A percentile compares a stretch with the other conserved stretches of the same genome.
Evolutionary conservation across 2,329 filamentous ascomycete genomes (phyloP).

Genomic region (Aspergillus sp.): DNA sequence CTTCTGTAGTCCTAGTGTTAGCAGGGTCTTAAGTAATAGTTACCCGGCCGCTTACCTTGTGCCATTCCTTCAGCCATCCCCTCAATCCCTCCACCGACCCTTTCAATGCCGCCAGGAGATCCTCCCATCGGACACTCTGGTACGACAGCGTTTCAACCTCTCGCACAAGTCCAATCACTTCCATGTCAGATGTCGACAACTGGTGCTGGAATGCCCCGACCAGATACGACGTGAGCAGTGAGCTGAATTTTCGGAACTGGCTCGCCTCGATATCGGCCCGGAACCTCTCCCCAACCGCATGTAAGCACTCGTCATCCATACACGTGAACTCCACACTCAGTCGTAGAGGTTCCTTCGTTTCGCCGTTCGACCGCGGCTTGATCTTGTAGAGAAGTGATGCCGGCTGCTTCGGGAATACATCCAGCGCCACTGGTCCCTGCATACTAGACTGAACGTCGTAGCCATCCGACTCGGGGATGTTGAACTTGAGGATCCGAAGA

Average conservation of each 20-base stretch:
- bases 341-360: slow-evolving; percentile 31
- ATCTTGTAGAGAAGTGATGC: slow-evolving; percentile 75
- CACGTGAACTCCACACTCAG: slow-evolving; percentile 68
- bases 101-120: slow-evolving; percentile 44
- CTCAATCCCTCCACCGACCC: slow-evolving; percentile 34
- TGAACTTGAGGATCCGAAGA: slow-evolving; percentile 61
- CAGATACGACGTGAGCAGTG: slow-evolving; percentile 45
- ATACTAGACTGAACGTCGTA: slow-evolving; percentile 47
- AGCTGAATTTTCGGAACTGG: slow-evolving; percentile 37
- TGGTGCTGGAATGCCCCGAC: slow-evolving; percentile 37
- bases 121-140: slow-evolving; percentile 45
- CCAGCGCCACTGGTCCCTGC: slow-evolving; percentile 37
- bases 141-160: slow-evolving; percentile 45
- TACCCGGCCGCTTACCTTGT: slow-evolving; percentile 42
- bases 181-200: slow-evolving; percentile 41
- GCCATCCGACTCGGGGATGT: slow-evolving; percentile 59
- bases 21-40: not conserved
- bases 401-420: slow-evolving; percentile 72
- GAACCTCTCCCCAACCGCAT: slow-evolving; percentile 40
- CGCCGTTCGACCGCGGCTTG: slow-evolving; percentile 20
- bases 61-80: slow-evolving; percentile 49
- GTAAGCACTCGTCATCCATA: slow-evolving; percentile 61
- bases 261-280: slow-evolving; percentile 38
- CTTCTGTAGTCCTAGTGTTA: slow-evolving; percentile 15
- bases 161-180: slow-evolving; percentile 45